Conservation (phyloP, 2,329 filamentous ascomycete genomes). For the Alternaria sp. region DNA sequence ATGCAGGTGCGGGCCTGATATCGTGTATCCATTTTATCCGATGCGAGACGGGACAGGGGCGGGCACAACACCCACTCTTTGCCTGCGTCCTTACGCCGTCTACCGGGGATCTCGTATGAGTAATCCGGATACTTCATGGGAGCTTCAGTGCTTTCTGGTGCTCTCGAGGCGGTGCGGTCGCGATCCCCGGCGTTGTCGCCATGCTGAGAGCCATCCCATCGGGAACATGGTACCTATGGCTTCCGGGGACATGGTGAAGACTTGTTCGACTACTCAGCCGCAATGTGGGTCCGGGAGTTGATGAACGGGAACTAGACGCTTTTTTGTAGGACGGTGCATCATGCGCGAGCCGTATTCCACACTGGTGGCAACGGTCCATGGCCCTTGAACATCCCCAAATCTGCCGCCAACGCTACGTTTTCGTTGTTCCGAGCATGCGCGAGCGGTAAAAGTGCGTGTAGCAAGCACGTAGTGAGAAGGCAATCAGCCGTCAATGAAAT, state of each 20-base stretch:
- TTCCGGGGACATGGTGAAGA: background rate
- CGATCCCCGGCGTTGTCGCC: background rate
- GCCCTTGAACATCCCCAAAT: fast-evolving
- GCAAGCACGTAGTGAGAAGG: background rate
- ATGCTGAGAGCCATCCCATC: background rate
- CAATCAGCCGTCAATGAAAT: background rate
- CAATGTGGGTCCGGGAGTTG: background rate
- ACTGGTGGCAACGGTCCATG: background rate
- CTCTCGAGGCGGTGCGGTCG: background rate
- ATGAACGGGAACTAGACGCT: background rate
- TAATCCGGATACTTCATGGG: background rate
- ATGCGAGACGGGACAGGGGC: background rate
- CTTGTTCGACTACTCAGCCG: background rate
- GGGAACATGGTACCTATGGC: background rate
- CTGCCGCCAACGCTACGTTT: background rate
- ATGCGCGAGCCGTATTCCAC: background rate
- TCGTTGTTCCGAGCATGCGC: background rate
- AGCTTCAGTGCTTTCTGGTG: background rate
- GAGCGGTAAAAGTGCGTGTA: background rate
- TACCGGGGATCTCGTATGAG: background rate
- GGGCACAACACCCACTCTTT: background rate
- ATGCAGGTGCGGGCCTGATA: background rate
- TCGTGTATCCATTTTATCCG: constrained; percentile 6
- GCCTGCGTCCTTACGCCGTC: background rate
- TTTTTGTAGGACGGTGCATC: background rate